Evolutionary conservation across 1,139 yeast genomes (phyloP).

Genomic region (Yamadazyma conglobata): DNA sequence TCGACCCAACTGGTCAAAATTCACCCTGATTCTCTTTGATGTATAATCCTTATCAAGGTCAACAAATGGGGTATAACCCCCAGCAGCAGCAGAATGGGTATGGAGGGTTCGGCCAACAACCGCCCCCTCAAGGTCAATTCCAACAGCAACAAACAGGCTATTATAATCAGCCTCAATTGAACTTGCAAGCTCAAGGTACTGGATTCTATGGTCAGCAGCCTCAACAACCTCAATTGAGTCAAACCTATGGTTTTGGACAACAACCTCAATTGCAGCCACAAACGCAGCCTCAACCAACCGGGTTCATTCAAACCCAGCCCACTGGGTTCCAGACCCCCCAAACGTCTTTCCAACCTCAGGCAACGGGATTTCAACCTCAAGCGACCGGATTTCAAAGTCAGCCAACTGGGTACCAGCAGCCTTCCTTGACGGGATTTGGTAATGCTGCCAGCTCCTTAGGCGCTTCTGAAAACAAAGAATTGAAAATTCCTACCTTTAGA

Average conservation of each 20-base stretch:
- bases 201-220: slow-evolving; percentile 14
- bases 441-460: slow-evolving; percentile 16
- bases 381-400: slow-evolving; percentile 20
- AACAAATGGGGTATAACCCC: too few species aligned
- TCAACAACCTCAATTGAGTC: slow-evolving; percentile 7
- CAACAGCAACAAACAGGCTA: too few species aligned
- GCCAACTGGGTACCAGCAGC: slow-evolving; percentile 24
- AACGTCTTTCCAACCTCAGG: slow-evolving; percentile 36
- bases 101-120: too few species aligned
- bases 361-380: slow-evolving; percentile 15
- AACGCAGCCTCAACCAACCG: slow-evolving; percentile 21
- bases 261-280: slow-evolving; percentile 17
- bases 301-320: slow-evolving; percentile 30
- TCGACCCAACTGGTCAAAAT: too few species aligned
- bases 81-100: too few species aligned
- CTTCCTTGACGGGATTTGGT: slow-evolving; percentile 25
- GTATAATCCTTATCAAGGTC: too few species aligned
- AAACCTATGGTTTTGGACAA: not conserved
- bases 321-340: slow-evolving; percentile 18
- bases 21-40: too few species aligned
- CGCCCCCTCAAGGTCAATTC: too few species aligned
- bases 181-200: too few species aligned
- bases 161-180: too few species aligned
- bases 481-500: slow-evolving; percentile 64
- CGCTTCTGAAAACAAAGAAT: slow-evolving; percentile 29